Evolutionary conservation across 2,329 filamentous ascomycete genomes (phyloP).

Genomic region (Exophiala viscosa): DNA sequence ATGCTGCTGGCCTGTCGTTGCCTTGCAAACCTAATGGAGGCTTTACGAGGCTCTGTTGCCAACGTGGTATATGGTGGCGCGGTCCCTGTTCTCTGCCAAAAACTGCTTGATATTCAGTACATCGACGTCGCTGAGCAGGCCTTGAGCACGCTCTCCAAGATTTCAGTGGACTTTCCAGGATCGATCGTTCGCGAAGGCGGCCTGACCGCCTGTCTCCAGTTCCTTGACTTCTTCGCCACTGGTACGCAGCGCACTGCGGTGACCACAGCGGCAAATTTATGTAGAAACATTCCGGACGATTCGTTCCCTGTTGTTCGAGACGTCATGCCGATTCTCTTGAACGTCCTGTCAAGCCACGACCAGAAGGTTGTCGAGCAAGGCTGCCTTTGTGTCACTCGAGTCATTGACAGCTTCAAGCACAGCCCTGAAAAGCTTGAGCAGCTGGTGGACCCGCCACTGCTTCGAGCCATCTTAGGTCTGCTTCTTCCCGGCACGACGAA

Average conservation of each 20-base stretch:
- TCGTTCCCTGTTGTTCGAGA: constrained; percentile 87
- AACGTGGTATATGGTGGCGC: constrained; percentile 98
- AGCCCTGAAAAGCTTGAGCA: constrained; percentile 85
- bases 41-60: constrained; percentile 82
- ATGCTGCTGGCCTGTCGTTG: constrained; percentile 96
- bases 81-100: constrained; percentile 89
- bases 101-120: constrained; percentile 91
- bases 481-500: constrained; percentile 93
- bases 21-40: constrained; percentile 96
- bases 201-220: constrained; percentile 89
- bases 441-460: constrained; percentile 80
- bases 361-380: constrained; percentile 96
- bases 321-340: constrained; percentile 92
- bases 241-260: constrained; percentile 95
- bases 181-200: constrained; percentile 95
- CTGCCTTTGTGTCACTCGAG: constrained; percentile 88
- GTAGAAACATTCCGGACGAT: constrained; percentile 91
- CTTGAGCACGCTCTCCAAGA: constrained; percentile 93
- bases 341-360: constrained; percentile 86
- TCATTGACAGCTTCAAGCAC: constrained; percentile 95
- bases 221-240: constrained; percentile 95
- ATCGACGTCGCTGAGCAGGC: constrained; percentile 98
- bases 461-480: constrained; percentile 79
- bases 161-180: constrained; percentile 90
- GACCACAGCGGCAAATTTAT: constrained; percentile 96